These are phyloP conservation scores for Dothistroma septosporum DNA, from an alignment of 2,329 filamentous ascomycete species.

Conservation along the genomic window DNA sequence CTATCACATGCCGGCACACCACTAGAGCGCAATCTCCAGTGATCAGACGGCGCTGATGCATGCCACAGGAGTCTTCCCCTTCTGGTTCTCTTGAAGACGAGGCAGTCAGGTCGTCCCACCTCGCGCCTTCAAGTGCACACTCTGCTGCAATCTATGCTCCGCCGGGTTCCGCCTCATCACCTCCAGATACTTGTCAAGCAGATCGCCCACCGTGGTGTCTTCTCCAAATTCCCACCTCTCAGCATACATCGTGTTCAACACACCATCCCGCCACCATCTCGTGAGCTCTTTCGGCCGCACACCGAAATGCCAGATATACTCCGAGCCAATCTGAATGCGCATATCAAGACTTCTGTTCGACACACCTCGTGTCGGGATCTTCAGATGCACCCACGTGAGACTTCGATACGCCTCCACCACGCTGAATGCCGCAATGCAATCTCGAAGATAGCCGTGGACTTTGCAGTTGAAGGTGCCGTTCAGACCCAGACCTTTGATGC, in stretches of 20 bases:
- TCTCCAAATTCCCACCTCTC: not conserved
- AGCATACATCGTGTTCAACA: not conserved
- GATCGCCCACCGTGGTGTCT: not conserved
- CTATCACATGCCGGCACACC: not conserved
- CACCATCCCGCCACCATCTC: not conserved
- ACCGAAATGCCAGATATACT: not conserved
- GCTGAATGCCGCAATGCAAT: not conserved
- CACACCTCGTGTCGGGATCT: not conserved
- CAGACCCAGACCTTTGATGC: not conserved
- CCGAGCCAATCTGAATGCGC: not conserved
- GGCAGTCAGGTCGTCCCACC: not conserved
- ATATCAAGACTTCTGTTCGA: not conserved
- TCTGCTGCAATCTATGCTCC: not conserved
- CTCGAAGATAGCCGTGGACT: conserved; percentile 1
- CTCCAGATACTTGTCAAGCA: not conserved
- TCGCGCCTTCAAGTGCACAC: not conserved
- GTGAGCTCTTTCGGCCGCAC: not conserved
- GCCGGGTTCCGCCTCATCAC: not conserved
- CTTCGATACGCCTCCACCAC: not conserved
- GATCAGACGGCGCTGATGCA: not conserved
- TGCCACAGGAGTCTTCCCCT: not conserved
- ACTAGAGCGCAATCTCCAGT: no score
- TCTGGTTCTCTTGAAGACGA: not conserved
- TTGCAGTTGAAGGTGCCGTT: not conserved
- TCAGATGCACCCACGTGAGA: not conserved